phyloP scores from a whole-genome alignment of 495 filamentous ascomycete species.

The Penicillium cinerascens region DNA sequence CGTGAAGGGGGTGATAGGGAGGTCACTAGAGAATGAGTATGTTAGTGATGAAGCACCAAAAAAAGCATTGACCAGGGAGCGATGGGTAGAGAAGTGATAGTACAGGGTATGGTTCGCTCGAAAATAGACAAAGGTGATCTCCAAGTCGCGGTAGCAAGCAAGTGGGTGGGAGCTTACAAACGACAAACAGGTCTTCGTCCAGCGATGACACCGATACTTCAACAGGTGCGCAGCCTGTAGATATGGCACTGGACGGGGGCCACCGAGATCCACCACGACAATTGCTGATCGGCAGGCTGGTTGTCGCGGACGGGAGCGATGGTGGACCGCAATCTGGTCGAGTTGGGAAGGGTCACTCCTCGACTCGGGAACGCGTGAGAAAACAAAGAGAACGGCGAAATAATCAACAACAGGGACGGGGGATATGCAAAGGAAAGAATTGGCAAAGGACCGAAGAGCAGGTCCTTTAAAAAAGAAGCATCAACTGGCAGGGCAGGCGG shows the following conservation, averaged over 20 bases:
- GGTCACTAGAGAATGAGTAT: constrained; percentile 9
- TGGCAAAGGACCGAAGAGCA: not conserved
- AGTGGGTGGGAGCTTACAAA: constrained; percentile 13
- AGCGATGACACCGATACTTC: constrained; percentile 7
- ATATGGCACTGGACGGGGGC: not conserved
- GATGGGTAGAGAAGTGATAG: not conserved
- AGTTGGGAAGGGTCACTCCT: constrained; percentile 15
- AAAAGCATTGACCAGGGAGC: not conserved
- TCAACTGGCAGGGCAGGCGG: constrained; percentile 8
- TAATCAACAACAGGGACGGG: not conserved
- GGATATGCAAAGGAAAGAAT: not conserved
- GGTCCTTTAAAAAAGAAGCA: not conserved
- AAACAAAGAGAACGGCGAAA: constrained; percentile 1
- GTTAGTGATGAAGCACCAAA: constrained; percentile 8
- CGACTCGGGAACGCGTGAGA: constrained; percentile 24
- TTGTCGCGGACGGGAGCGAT: constrained; percentile 15
- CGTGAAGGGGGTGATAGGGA: constrained; percentile 1
- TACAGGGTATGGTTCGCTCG: not conserved
- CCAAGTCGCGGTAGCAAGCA: constrained; percentile 3
- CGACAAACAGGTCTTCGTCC: constrained; percentile 8
- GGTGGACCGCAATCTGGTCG: constrained; percentile 24
- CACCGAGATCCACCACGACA: constrained; percentile 7
- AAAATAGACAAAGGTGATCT: not conserved
- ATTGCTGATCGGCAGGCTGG: constrained; percentile 20
- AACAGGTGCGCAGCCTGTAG: not conserved